Evolutionary conservation across 129 eudicot genomes (phyloP), one percentile per base, ranked within the genome.

Genomic region (Daucus carota): DNA sequence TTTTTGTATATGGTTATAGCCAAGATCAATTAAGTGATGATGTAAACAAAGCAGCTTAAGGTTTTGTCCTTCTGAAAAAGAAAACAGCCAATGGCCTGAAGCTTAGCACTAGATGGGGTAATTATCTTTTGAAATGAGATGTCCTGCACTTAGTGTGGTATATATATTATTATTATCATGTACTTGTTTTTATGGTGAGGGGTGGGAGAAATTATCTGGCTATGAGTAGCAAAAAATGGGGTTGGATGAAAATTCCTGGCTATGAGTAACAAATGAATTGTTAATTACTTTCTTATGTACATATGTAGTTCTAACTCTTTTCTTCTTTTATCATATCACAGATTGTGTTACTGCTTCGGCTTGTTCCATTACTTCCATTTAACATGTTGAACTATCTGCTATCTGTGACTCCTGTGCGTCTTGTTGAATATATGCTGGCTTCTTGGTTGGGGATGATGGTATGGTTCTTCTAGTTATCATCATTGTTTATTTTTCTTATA

Each of bases 381-480:
- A 94, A 87, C 70, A 90, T 94, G 85, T 52, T 94, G 86, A 94
- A 94, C 84, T 94, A 94, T 82, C 90, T 94, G 65, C 84, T 94
- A 80, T 94, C 98, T 8, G 98, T 94, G 73, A 94, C 98, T 63
- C 97, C 98, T 57, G 96, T 94, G 78, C 90, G 82, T 28, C 74
- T 89, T n/a, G 81, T 91, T 81, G 92, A 94, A 79, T 94, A 94
- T 83, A 85, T 91, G 87, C 83, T 94, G 84, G 97, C 97, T 75
- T 87, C 98, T 60, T 94, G 98, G 98, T 74, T 94, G 74, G 98
- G 98, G 72, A 94, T 94, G 98, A 89, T 94, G 98, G 98, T 94
- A 91, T 69, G 78, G 45, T 81, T 78, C 66, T 78, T 75, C 50
- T 29, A 36, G 1, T 69, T 40, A 52, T 15, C 16, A 22, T 59